These are phyloP conservation scores for Botryococcus braunii DNA, from an alignment of 163 green algal genomes.

Conservation along the genomic window DNA sequence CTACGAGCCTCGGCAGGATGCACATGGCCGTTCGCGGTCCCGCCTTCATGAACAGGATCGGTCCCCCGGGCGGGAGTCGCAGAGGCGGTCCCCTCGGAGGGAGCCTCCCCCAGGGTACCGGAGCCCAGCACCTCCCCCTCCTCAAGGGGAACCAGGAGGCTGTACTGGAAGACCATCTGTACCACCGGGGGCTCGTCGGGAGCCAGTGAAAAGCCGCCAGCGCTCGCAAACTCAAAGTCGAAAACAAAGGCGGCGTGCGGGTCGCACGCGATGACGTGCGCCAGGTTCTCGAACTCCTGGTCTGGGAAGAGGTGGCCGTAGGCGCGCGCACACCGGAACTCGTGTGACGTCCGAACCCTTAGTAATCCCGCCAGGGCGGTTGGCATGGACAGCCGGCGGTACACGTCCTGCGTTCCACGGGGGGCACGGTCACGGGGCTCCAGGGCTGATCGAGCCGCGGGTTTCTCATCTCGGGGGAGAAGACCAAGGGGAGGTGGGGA, in stretches of 20 bases:
- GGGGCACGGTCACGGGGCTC: no score
- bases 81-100: no score
- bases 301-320: slow-evolving; percentile 63
- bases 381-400: slow-evolving; percentile 52
- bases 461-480: no score
- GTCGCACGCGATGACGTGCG: slow-evolving; percentile 58
- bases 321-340: slow-evolving; percentile 42
- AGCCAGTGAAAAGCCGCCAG: slow-evolving; percentile 23
- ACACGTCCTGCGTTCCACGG: slow-evolving; percentile 54
- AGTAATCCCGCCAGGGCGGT: slow-evolving; percentile 53
- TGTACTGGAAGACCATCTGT: slow-evolving; percentile 80
- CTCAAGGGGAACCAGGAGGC: slow-evolving; percentile 47
- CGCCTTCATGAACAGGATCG: no score
- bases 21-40: no score
- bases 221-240: slow-evolving; percentile 55
- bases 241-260: slow-evolving; percentile 53
- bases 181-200: slow-evolving; percentile 35
- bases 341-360: slow-evolving; percentile 58
- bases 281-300: slow-evolving; percentile 52
- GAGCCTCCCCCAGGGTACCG: background rate
- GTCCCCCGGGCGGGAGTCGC: no score
- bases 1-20: no score
- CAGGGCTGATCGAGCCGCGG: no score
- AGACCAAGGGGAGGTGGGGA: no score
- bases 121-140: no score